A percentile compares a stretch with the other conserved stretches of the same genome.
These are phyloP conservation scores for Angophora floribunda DNA, from an alignment of 345 rosid species.

Conservation along the genomic window DNA sequence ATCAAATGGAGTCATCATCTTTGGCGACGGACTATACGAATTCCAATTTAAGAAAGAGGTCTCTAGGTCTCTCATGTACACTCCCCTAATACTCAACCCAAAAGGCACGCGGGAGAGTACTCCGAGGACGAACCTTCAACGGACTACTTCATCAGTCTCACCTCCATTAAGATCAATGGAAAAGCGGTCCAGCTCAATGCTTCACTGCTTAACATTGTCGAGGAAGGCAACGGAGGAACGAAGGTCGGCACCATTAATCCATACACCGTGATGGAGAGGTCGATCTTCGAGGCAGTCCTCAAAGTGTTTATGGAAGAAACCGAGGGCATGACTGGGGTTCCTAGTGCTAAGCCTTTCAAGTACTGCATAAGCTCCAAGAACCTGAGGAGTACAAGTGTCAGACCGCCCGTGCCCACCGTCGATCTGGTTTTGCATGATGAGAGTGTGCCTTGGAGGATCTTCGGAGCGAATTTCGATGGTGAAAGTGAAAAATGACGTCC, in stretches of 20 bases:
- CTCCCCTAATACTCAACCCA: conserved; percentile 25
- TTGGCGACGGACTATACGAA: conserved; percentile 21
- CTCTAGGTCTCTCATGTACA: conserved; percentile 25
- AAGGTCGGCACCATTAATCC: conserved; percentile 63
- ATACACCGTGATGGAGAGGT: conserved; percentile 40
- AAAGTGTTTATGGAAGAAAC: conserved; percentile 24
- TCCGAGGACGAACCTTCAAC: conserved; percentile 9
- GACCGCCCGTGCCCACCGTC: conserved; percentile 26
- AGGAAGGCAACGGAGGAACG: conserved; percentile 45
- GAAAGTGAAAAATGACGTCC: conserved; percentile 6
- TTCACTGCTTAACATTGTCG: conserved; percentile 9
- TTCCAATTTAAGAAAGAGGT: conserved; percentile 19
- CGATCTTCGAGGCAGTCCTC: conserved; percentile 38
- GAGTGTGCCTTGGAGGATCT: conserved; percentile 18
- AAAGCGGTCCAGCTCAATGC: conserved; percentile 13
- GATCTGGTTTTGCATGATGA: conserved; percentile 22
- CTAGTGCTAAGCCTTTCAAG: conserved; percentile 33
- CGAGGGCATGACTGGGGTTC: conserved; percentile 29
- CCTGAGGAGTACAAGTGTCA: conserved; percentile 26
- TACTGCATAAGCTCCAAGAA: conserved; percentile 38
- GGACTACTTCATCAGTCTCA: conserved; percentile 31
- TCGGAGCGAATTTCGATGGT: conserved; percentile 37
- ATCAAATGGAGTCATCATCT: conserved; percentile 18
- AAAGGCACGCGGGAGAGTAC: not conserved
- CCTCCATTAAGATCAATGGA: conserved; percentile 21